Evolutionary conservation across 73 alveolate species (phyloP).

Genomic region (Paramecium sexaurelia): DNA sequence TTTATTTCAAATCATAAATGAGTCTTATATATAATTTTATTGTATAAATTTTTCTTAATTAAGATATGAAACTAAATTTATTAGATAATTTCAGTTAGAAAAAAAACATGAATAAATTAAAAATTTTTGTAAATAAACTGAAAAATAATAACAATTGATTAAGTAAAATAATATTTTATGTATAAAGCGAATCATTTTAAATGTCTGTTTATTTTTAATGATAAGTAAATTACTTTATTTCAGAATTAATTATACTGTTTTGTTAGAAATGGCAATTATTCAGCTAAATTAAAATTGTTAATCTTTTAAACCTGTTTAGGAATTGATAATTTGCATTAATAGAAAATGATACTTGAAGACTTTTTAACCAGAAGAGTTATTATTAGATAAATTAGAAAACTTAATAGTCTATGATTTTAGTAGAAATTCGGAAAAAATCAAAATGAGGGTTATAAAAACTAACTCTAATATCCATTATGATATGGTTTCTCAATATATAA

Average conservation of each 20-base stretch:
- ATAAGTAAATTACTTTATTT: too few species aligned
- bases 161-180: too few species aligned
- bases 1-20: not conserved
- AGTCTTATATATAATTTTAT: too few species aligned
- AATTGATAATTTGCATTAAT: slow-evolving; percentile 65
- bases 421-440: slow-evolving; percentile 75
- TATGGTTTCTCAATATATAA: slow-evolving; percentile 90
- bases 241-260: too few species aligned
- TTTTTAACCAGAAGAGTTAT: slow-evolving; percentile 83
- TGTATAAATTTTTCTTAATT: not conserved
- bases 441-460: slow-evolving; percentile 70
- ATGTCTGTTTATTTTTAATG: too few species aligned
- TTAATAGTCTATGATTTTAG: slow-evolving; percentile 93
- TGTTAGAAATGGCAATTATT: slow-evolving; percentile 71
- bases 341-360: slow-evolving; percentile 72
- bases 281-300: slow-evolving; percentile 52
- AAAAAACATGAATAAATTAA: not conserved
- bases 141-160: not conserved
- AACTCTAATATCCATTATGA: slow-evolving; percentile 81
- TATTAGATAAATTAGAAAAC: slow-evolving; percentile 76
- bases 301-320: slow-evolving; percentile 72
- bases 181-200: too few species aligned
- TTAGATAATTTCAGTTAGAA: not conserved
- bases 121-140: not conserved
- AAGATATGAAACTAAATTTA: not conserved